phyloP scores from a whole-genome alignment of 2,329 filamentous ascomycete species.

The Exophiala viscosa region DNA sequence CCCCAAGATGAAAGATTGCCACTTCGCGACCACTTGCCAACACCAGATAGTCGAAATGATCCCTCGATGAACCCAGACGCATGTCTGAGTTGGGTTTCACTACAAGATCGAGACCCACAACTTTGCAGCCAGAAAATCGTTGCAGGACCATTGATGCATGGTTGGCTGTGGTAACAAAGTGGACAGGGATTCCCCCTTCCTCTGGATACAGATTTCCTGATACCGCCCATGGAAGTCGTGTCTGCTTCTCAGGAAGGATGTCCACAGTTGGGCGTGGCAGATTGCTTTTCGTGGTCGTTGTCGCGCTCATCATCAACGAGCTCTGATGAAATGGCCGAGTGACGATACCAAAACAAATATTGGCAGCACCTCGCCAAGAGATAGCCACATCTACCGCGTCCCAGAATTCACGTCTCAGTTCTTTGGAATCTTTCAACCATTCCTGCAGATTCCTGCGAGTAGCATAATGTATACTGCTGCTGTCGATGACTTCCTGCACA shows the following conservation, averaged over 20 bases:
- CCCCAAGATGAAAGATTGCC: constrained; percentile 9
- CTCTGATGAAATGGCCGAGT: neutral
- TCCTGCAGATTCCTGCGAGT: neutral
- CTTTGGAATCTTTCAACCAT: neutral
- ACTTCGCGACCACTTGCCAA: constrained; percentile 12
- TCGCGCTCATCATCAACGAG: neutral
- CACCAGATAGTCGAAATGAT: constrained; percentile 9
- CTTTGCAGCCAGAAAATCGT: constrained; percentile 4
- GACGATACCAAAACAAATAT: constrained; percentile 7
- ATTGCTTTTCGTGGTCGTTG: too few relatives aligned
- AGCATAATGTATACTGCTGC: neutral
- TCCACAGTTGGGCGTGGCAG: neutral
- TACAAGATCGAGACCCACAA: constrained; percentile 12
- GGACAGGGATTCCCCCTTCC: constrained; percentile 7
- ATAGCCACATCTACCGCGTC: constrained; percentile 1
- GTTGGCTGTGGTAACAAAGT: constrained; percentile 1
- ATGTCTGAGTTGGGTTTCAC: neutral
- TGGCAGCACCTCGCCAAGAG: neutral
- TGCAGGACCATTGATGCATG: constrained; percentile 1
- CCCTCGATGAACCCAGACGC: too few relatives aligned
- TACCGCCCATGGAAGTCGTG: constrained; percentile 1
- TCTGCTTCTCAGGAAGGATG: neutral
- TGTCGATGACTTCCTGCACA: too few relatives aligned
- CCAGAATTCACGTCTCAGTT: neutral
- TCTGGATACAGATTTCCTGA: constrained; percentile 11